Percentiles rank a stretch among this genome's conserved stretches.
phyloP scores from a whole-genome alignment of 768 basidiomycete genomes.

The Artomyces pyxidatus region DNA sequence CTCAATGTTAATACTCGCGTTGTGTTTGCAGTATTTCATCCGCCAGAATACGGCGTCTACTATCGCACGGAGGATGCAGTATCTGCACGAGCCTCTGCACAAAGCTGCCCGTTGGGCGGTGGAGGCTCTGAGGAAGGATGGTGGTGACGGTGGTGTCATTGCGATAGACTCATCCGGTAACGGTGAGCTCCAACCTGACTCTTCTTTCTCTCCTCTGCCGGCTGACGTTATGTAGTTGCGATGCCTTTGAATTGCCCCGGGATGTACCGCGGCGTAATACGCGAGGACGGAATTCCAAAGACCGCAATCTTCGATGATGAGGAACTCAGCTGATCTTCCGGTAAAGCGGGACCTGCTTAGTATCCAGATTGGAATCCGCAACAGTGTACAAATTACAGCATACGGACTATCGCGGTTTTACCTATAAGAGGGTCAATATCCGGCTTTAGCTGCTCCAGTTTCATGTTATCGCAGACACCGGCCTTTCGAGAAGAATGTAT shows the following conservation, averaged over 20 bases:
- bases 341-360: no score
- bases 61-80: slow-evolving; percentile 58
- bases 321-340: no score
- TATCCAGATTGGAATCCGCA: no score
- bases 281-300: slow-evolving; percentile 57
- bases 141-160: slow-evolving; percentile 69
- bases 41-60: slow-evolving; percentile 58
- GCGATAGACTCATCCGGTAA: slow-evolving; percentile 64
- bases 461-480: no score
- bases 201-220: not conserved
- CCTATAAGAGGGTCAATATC: no score
- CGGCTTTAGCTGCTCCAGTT: no score
- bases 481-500: no score
- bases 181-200: slow-evolving; percentile 41
- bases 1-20: no score
- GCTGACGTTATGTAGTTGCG: slow-evolving; percentile 37
- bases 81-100: slow-evolving; percentile 45
- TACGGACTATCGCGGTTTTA: no score
- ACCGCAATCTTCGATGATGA: slow-evolving; percentile 79
- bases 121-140: slow-evolving; percentile 46
- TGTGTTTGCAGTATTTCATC: slow-evolving; percentile 60
- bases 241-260: slow-evolving; percentile 70
- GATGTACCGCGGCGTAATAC: slow-evolving; percentile 77
- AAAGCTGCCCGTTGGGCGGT: slow-evolving; percentile 50
- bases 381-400: no score